A percentile compares a stretch with the other conserved stretches of the same genome.
Evolutionary conservation across 257 asterid species (phyloP).

Genomic region (Capsicum chinense): DNA sequence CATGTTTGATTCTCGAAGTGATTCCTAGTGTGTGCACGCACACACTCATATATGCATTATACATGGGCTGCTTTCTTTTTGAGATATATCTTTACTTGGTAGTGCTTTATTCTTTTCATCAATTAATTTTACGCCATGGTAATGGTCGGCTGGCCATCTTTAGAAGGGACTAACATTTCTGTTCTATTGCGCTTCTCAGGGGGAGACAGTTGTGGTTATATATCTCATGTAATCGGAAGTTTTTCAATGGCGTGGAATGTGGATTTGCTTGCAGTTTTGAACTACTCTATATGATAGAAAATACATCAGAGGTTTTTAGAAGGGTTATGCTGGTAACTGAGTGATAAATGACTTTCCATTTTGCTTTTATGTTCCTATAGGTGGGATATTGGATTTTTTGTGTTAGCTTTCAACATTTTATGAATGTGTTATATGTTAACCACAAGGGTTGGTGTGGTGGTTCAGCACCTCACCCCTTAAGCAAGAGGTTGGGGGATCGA

Average conservation of each 20-base stretch:
- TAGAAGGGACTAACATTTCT: not conserved
- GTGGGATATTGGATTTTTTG: not conserved
- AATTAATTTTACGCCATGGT: not conserved
- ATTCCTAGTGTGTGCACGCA: not conserved
- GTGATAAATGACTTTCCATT: not conserved
- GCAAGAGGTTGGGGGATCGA: too few relatives aligned
- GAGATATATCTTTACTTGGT: not conserved
- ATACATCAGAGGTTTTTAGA: not conserved
- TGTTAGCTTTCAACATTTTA: not conserved
- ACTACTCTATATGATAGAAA: not conserved
- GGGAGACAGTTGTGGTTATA: constrained; percentile 7
- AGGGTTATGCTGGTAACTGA: not conserved
- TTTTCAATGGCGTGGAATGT: not conserved
- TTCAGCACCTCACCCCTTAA: too few relatives aligned
- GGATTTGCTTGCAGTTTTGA: constrained; percentile 30
- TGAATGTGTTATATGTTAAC: not conserved
- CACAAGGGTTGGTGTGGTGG: too few relatives aligned
- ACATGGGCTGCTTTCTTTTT: not conserved
- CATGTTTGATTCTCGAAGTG: not conserved
- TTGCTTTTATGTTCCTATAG: not conserved
- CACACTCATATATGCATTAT: not conserved
- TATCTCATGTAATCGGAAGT: constrained; percentile 10
- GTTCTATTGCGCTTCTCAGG: constrained; percentile 14
- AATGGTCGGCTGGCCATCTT: not conserved
- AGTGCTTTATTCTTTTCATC: not conserved